A percentile compares a stretch with the other conserved stretches of the same genome.
Evolutionary conservation across 2,329 filamentous ascomycete genomes (phyloP).

Genomic region (Tolypocladium ophioglossoides): DNA sequence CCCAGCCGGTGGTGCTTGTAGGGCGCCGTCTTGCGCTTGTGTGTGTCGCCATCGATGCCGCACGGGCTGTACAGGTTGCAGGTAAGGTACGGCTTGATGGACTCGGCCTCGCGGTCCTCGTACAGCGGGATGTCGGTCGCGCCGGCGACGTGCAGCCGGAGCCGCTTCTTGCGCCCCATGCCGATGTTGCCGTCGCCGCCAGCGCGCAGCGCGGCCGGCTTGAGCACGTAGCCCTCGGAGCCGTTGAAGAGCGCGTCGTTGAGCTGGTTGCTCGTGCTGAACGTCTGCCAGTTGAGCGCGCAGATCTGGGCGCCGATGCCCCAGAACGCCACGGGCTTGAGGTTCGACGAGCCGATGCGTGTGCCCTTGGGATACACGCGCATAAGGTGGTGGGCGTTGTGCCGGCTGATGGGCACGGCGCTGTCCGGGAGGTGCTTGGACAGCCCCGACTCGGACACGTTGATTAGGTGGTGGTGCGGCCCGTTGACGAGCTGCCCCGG

Average conservation of each 20-base stretch:
- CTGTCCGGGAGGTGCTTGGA: conserved; percentile 36
- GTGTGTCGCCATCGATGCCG: conserved; percentile 32
- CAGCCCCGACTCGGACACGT: conserved; percentile 55
- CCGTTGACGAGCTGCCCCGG: conserved; percentile 37
- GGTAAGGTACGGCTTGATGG: conserved; percentile 54
- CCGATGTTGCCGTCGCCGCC: conserved; percentile 41
- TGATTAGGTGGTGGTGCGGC: conserved; percentile 57
- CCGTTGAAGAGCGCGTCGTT: conserved; percentile 59
- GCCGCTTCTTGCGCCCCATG: conserved; percentile 33
- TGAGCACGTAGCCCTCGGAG: conserved; percentile 55
- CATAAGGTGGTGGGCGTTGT: conserved; percentile 59
- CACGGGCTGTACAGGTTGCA: conserved; percentile 52
- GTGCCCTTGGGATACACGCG: conserved; percentile 60
- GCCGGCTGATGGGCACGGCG: conserved; percentile 36
- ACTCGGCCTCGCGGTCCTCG: conserved; percentile 35
- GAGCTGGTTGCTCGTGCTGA: conserved; percentile 54
- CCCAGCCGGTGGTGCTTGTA: conserved; percentile 50
- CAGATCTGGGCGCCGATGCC: conserved; percentile 57
- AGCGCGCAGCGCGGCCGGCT: conserved; percentile 47
- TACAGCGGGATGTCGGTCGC: conserved; percentile 51
- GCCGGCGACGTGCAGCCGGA: conserved; percentile 50
- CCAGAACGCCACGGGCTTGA: conserved; percentile 55
- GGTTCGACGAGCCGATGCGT: conserved; percentile 55
- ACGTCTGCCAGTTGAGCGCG: conserved; percentile 61
- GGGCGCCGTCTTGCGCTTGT: conserved; percentile 28